Base-by-base conservation (phyloP, 345 rosid species). In the Xanthoceras sorbifolium region DNA sequence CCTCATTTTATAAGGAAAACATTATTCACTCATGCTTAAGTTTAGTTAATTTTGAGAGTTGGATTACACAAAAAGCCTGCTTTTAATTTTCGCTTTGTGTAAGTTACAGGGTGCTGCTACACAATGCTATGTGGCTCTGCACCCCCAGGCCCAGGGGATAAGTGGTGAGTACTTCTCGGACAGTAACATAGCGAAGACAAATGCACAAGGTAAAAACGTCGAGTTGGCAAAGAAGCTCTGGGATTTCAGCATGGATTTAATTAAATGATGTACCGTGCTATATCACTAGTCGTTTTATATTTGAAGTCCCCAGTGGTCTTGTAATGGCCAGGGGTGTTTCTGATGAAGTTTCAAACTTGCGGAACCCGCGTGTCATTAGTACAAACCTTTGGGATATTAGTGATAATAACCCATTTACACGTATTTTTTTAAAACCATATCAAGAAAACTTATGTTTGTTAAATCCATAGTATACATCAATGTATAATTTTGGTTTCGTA, bases 111-210 rank as follows among this genome's bases (percentile, higher is more conserved):
- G 92, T 25, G 92, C 94, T 59, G 92, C 92, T 44, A 90, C 92
- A 28, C 81, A 88, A 31, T 88, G 94, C 82, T 88, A 87, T 40
- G 82, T 83, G 71, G 94, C 94, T 22, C 74, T 90, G 80, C 86
- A 88, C 73, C 92, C 94, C 26, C 82, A 86, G 68, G 87, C 86
- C 4, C 84, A 76, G 69, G 89, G 92, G 25, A 59, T 77, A 25
- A 83, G 82, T 1, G 87, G 91, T 26, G 83, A 90, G 81, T 88
- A 88, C 42, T 88, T 90, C 77, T 42, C 40, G 2, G 89, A 87
- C 87, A 70, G 84, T 60, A 86, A 85, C 69, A 20, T 87, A 46
- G 57, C 80, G 5, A 71, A 83, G 80, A 68, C 89, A 50, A 83
- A 61, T 28, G 18, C 76, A 0, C 71, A 67, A 26, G 89, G 87